These are phyloP conservation scores for Clonostachys chloroleuca DNA, from an alignment of 2,329 filamentous ascomycete genomes.

Conservation along the genomic window DNA sequence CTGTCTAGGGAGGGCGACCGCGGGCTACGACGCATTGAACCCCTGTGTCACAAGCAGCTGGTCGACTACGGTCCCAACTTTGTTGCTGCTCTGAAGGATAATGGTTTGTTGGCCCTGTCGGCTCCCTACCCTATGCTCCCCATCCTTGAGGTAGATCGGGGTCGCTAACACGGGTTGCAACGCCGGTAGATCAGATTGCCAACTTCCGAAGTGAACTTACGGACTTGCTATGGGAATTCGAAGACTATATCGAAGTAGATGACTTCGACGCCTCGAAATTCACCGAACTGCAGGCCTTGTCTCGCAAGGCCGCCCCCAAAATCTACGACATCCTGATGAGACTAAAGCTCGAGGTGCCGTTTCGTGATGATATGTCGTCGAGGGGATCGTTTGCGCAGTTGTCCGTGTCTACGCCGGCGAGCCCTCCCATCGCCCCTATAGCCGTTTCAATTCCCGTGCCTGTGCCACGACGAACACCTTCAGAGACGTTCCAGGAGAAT, in stretches of 20 bases:
- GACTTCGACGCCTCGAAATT: constrained; percentile 47
- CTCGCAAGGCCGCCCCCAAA: constrained; percentile 40
- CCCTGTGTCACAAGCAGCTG: constrained; percentile 41
- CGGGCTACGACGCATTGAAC: constrained; percentile 44
- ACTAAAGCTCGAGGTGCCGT: constrained; percentile 42
- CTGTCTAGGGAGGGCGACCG: constrained; percentile 44
- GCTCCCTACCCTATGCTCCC: neutral
- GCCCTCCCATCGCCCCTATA: constrained; percentile 4
- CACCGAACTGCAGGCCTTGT: constrained; percentile 38
- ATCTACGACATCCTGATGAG: constrained; percentile 47
- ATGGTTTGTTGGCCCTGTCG: constrained; percentile 32
- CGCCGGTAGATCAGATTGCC: constrained; percentile 40
- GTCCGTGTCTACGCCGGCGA: neutral
- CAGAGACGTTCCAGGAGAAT: constrained; percentile 5
- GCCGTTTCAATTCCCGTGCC: neutral
- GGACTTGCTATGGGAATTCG: constrained; percentile 51
- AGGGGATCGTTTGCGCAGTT: constrained; percentile 7
- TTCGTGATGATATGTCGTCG: constrained; percentile 11
- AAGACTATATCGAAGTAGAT: constrained; percentile 45
- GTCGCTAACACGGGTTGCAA: neutral
- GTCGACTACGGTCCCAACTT: constrained; percentile 46
- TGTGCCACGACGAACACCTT: constrained; percentile 1
- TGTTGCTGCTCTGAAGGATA: constrained; percentile 45
- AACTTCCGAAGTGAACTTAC: constrained; percentile 40
- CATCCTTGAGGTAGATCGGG: neutral